Conservation (phyloP, 148 eudicot genomes). For the Talinum fruticosum region DNA sequence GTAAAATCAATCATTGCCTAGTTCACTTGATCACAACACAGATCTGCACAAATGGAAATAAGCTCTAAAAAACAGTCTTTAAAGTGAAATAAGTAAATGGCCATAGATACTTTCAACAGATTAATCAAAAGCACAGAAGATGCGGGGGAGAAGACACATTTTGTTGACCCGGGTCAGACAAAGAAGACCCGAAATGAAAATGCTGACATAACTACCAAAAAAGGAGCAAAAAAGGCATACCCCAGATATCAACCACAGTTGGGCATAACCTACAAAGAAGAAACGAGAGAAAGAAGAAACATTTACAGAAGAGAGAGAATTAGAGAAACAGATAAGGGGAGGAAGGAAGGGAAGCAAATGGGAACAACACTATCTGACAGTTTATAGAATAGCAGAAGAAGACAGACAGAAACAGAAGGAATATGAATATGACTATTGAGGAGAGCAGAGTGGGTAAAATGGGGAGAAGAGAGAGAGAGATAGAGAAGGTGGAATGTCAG, state of each 20-base stretch:
- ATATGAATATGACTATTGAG: background rate
- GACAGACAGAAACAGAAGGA: background rate
- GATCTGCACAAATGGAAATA: slow-evolving; percentile 14
- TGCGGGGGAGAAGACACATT: background rate
- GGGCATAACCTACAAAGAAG: slow-evolving; percentile 5
- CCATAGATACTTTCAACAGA: background rate
- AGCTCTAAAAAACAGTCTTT: slow-evolving; percentile 7
- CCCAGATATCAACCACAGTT: slow-evolving; percentile 28
- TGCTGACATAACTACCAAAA: background rate
- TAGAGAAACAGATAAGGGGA: too few relatives aligned
- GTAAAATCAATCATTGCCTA: slow-evolving; percentile 7
- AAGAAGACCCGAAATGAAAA: background rate
- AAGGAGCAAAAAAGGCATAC: slow-evolving; percentile 18
- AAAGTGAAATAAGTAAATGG: slow-evolving; percentile 12
- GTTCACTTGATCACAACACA: slow-evolving; percentile 11
- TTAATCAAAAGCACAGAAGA: background rate
- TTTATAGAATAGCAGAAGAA: too few relatives aligned
- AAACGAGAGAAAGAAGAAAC: slow-evolving; percentile 18
- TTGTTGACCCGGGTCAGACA: slow-evolving; percentile 3
- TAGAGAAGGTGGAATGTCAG: slow-evolving; percentile 65
- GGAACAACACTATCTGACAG: too few relatives aligned
- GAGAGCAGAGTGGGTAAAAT: slow-evolving; percentile 19
- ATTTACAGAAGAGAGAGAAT: slow-evolving; percentile 15
- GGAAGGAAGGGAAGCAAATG: too few relatives aligned
- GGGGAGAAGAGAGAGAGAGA: slow-evolving; percentile 4